A percentile compares a stretch with the other conserved stretches of the same genome.
Conservation (phyloP, 306 rosid species). For the Trifolium repens region DNA sequence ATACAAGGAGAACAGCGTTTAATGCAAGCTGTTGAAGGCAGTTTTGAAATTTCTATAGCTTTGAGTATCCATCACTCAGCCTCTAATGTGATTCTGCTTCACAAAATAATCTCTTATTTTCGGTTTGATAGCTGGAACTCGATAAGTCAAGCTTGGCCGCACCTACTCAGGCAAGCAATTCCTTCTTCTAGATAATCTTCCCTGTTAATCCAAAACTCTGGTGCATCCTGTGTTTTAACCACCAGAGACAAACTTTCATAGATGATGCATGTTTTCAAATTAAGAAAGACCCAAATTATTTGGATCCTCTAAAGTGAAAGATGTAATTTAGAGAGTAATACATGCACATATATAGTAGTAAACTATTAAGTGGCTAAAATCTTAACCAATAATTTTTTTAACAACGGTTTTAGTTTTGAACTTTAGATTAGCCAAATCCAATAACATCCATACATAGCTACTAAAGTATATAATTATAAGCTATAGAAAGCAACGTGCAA, state of each 20-base stretch:
- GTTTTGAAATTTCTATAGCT: constrained; percentile 44
- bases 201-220: constrained; percentile 96
- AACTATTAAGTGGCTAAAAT: too few species aligned
- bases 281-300: constrained; percentile 16
- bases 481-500: constrained; percentile 5
- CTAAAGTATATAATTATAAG: background rate
- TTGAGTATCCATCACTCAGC: constrained; percentile 41
- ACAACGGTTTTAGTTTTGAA: background rate
- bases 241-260: constrained; percentile 44
- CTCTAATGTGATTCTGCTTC: constrained; percentile 44
- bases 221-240: constrained; percentile 81
- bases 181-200: constrained; percentile 99
- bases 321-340: too few species aligned
- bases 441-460: constrained; percentile 28
- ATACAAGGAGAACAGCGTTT: constrained; percentile 29
- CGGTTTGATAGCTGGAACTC: constrained; percentile 41
- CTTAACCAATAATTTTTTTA: background rate
- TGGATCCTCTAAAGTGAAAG: background rate
- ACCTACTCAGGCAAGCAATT: constrained; percentile 78
- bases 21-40: constrained; percentile 36
- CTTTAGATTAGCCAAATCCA: background rate
- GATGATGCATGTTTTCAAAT: constrained; percentile 22
- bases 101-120: constrained; percentile 31
- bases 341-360: too few species aligned
- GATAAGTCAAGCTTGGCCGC: constrained; percentile 81